These are phyloP conservation scores for Westerdykella sp. DNA, from an alignment of 2,329 filamentous ascomycete genomes.

Conservation along the genomic window DNA sequence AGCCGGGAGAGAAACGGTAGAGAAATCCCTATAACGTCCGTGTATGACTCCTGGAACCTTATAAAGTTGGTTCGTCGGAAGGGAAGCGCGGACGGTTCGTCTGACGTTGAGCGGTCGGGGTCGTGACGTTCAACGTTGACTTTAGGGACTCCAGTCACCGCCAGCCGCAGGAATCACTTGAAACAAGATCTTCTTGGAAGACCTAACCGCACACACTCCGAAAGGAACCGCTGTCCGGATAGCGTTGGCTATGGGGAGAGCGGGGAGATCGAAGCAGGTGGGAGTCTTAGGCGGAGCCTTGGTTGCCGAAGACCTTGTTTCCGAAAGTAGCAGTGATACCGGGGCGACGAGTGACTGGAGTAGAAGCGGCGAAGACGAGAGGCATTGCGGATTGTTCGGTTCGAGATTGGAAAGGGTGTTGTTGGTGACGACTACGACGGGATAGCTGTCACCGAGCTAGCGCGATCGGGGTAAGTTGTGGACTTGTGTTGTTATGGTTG, in stretches of 20 bases:
- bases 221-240: conserved; percentile 28
- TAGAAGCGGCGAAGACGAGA: conserved; percentile 24
- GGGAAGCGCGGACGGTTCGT: conserved; percentile 4
- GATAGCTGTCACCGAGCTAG: conserved; percentile 21
- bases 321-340: conserved; percentile 27
- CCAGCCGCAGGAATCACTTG: conserved; percentile 39
- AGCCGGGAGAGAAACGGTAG: conserved; percentile 38
- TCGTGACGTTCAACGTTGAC: too few relatives aligned
- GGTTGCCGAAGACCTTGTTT: conserved; percentile 37
- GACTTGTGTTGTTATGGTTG: conserved; percentile 1
- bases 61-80: conserved; percentile 6
- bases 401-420: conserved; percentile 22
- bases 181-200: conserved; percentile 35
- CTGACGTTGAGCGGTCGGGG: conserved; percentile 1
- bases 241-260: conserved; percentile 30
- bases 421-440: conserved; percentile 21
- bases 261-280: conserved; percentile 29
- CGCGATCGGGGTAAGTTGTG: conserved; percentile 17
- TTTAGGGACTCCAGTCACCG: conserved; percentile 36
- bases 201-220: conserved; percentile 34
- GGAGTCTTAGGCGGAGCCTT: conserved; percentile 34
- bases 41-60: background rate
- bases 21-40: conserved; percentile 27
- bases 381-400: conserved; percentile 31
- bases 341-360: conserved; percentile 42